These are phyloP conservation scores for Thraustochytrium sp. DNA, from an alignment of 352 stramenopile species.

Conservation along the genomic window DNA sequence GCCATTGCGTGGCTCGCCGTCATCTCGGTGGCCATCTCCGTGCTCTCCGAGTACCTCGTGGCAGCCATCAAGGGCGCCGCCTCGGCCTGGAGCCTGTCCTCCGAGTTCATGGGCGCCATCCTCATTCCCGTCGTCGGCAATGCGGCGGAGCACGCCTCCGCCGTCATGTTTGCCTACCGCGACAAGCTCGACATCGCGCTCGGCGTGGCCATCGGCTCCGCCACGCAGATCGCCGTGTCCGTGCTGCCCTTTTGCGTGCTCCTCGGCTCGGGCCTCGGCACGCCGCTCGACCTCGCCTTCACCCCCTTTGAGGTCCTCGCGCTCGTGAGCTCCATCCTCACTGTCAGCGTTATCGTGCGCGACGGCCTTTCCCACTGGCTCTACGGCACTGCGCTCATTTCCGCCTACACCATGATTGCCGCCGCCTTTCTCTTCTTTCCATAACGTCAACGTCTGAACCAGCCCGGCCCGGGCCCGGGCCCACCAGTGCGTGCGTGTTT, in stretches of 20 bases:
- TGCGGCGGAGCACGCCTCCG: constrained; percentile 93
- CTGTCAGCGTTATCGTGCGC: constrained; percentile 88
- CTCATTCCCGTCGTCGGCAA: constrained; percentile 94
- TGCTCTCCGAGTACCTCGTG: constrained; percentile 58
- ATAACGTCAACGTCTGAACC: too few relatives aligned
- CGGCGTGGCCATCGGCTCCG: constrained; percentile 91
- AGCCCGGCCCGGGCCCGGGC: too few relatives aligned
- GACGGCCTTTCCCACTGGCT: constrained; percentile 85
- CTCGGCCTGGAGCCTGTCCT: constrained; percentile 57
- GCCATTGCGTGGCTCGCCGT: not conserved
- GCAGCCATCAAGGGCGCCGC: constrained; percentile 69
- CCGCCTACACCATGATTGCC: constrained; percentile 75
- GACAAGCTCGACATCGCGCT: constrained; percentile 98
- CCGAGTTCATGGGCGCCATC: constrained; percentile 85
- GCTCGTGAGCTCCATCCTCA: constrained; percentile 74
- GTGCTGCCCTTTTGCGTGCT: constrained; percentile 90
- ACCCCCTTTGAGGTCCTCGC: constrained; percentile 89
- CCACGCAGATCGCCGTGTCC: constrained; percentile 93
- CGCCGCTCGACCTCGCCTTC: constrained; percentile 90
- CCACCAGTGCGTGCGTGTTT: too few relatives aligned
- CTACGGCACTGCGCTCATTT: constrained; percentile 77
- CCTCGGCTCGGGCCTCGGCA: constrained; percentile 82
- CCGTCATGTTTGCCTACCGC: constrained; percentile 90
- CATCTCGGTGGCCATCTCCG: constrained; percentile 16
- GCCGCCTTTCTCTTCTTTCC: constrained; percentile 59